Evolutionary conservation across 2,329 filamentous ascomycete species (phyloP), one percentile per base, ranked within the genome.

Genomic region (Fusarium sp.): DNA sequence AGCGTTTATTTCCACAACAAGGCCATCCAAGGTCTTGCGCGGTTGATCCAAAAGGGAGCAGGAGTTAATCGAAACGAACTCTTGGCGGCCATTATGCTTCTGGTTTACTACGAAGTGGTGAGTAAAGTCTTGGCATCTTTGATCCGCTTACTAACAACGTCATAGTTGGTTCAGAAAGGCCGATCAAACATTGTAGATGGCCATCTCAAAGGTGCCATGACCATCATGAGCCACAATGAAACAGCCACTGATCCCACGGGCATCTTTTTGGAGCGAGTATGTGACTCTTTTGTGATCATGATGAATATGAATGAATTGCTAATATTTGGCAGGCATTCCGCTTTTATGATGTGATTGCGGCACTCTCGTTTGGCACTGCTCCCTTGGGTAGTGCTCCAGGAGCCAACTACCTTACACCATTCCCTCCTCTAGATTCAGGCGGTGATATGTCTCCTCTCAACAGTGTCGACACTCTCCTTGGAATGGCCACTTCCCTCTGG

Each of bases 331-430:
- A 91, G 90, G 89, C 90, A 2, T 92, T 92, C 74, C 87, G 88
- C 7, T 92, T 91, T 75, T 91, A 92, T 80, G 90, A 92, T 77
- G 90, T 92, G 25, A 91, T 91, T 65, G 87, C 90, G 7, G 90
- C 90, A 2, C 82, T 92, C 33, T 92, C 90, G 0, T 86, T 91
- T 60, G 89, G 89, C 64, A 90, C 88, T 14, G 84, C 88, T 6
- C 89, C 90, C 2, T 83, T 91, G 14, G 88, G 88, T 2, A 85
- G 83, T 14, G 84, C 87, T 4, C 86, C 88, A 3, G 85, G 85
- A 14, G 83, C 85, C 6, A 85, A 85, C 18, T 84, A 85, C 27
- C 82, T 88, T 3, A 79, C 86, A 4, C 86, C 87, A 1, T 82
- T 88, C 42, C 84, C 87, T 18, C 84, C 86, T 3, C 78, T 86